Conservation (phyloP, 257 asterid genomes). For the Ehretia macrophylla region DNA sequence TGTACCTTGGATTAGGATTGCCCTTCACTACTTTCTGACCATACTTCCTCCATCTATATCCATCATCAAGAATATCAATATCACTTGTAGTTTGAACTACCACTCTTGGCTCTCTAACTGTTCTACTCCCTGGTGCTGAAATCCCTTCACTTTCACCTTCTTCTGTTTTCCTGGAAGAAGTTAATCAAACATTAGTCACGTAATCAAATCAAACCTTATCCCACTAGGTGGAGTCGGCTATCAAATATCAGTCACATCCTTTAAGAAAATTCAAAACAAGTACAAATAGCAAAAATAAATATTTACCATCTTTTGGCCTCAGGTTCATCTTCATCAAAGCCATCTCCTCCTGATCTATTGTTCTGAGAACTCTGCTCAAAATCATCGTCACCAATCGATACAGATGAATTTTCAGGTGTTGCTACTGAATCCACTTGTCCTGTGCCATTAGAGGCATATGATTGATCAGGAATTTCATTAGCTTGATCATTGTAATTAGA, state of each 20-base stretch:
- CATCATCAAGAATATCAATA: constrained; percentile 40
- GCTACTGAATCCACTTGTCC: constrained; percentile 48
- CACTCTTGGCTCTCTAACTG: constrained; percentile 39
- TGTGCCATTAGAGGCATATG: constrained; percentile 37
- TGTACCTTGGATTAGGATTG: constrained; percentile 40
- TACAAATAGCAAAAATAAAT: background rate
- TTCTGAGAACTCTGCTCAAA: constrained; percentile 45
- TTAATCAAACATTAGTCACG: background rate
- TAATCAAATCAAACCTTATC: too few relatives aligned
- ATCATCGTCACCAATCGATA: constrained; percentile 63
- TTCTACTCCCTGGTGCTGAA: constrained; percentile 30
- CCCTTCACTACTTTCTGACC: constrained; percentile 37
- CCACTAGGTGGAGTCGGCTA: too few relatives aligned
- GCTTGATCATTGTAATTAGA: constrained; percentile 20
- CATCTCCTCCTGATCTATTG: constrained; percentile 17
- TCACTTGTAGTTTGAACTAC: constrained; percentile 42
- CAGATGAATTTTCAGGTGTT: constrained; percentile 66
- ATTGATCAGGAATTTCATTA: constrained; percentile 40
- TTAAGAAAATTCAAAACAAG: background rate
- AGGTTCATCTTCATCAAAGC: constrained; percentile 30
- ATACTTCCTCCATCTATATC: constrained; percentile 40
- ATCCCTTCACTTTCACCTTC: constrained; percentile 31
- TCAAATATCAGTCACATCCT: background rate
- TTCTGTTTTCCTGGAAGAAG: constrained; percentile 26
- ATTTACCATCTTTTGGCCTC: constrained; percentile 34